Evolutionary conservation across 2,329 filamentous ascomycete genomes (phyloP), one percentile per base, ranked within the genome.

Genomic region (Lasiodiplodia theobromae): DNA sequence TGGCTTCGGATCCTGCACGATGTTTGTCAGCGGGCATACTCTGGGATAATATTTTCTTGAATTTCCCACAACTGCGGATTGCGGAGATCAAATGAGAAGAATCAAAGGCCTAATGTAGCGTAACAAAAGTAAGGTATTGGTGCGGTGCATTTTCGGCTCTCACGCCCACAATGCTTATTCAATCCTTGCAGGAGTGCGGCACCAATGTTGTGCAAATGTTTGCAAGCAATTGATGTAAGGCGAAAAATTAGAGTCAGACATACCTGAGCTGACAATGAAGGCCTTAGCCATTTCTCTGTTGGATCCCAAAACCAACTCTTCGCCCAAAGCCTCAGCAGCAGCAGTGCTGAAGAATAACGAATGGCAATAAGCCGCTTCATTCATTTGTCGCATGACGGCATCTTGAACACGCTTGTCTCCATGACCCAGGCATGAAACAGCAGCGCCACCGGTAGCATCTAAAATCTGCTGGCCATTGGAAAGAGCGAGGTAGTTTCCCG

Each of bases 381-480:
- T 82, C 71, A 91, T 81, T 72, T 93, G 91, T 14, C 82, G 73
- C 4, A 81, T 77, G 51, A 93, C 84, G 0, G 89, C 91, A 2
- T 85, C 80, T 14, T 82, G 82, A 14, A 94, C 87, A 58, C 89
- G 82, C 52, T 83, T 74, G 64, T 90, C 85, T 37, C 87, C 88
- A 72, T 93, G 89, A 7, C 92, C 92, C 11, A 95, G 81, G 74
- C 89, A 90, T 11, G 88, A 85, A 3, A 94, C 91, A 25, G 90
- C 91, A 3, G 92, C 90, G 23, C 92, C 92, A 34, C 90, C 87
- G 23, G 89, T 91, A 1, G 88, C 90, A 76, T 96, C 92, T 16
- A 94, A 85, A 53, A 96, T 86, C 40, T 80, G 82, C 28, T 85
- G 83, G 1, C 89, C 89, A 74, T 84, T 83, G 71, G 81, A 80